Percentiles rank a stretch among this genome's conserved stretches.
Conservation (phyloP, 495 filamentous ascomycete genomes). For the Lasiosphaeriaceae sp. region DNA sequence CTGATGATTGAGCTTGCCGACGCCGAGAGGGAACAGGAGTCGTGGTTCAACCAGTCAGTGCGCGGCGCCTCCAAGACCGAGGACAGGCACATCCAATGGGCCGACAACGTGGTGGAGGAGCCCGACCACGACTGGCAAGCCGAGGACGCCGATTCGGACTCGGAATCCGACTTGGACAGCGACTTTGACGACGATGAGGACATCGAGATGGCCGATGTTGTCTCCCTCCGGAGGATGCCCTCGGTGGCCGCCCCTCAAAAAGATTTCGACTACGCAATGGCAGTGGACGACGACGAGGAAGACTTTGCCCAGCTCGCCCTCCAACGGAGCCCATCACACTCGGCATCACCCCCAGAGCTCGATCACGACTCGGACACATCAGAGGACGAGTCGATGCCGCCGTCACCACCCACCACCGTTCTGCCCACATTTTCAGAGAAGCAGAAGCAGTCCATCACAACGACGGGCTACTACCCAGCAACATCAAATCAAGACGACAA, state of each 20-base stretch:
- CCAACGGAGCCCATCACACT: constrained; percentile 67
- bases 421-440: constrained; percentile 71
- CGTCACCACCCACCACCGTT: constrained; percentile 69
- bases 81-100: constrained; percentile 81
- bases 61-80: constrained; percentile 60
- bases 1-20: constrained; percentile 94
- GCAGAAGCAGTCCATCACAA: constrained; percentile 35
- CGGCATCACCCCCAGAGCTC: constrained; percentile 71
- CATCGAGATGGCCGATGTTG: constrained; percentile 50
- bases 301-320: constrained; percentile 68
- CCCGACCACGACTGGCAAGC: constrained; percentile 66
- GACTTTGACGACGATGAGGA: constrained; percentile 44
- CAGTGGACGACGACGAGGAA: constrained; percentile 67
- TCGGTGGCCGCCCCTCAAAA: constrained; percentile 27
- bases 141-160: constrained; percentile 51
- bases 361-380: constrained; percentile 64
- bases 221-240: constrained; percentile 44
- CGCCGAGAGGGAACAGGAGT: constrained; percentile 92
- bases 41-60: constrained; percentile 96
- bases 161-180: constrained; percentile 24
- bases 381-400: constrained; percentile 69
- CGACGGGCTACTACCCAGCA: constrained; percentile 9
- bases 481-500: constrained; percentile 33
- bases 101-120: constrained; percentile 72
- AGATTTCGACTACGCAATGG: constrained; percentile 52